These are phyloP conservation scores for Monilinia fructigena DNA, from an alignment of 2,329 filamentous ascomycete genomes.

Conservation along the genomic window DNA sequence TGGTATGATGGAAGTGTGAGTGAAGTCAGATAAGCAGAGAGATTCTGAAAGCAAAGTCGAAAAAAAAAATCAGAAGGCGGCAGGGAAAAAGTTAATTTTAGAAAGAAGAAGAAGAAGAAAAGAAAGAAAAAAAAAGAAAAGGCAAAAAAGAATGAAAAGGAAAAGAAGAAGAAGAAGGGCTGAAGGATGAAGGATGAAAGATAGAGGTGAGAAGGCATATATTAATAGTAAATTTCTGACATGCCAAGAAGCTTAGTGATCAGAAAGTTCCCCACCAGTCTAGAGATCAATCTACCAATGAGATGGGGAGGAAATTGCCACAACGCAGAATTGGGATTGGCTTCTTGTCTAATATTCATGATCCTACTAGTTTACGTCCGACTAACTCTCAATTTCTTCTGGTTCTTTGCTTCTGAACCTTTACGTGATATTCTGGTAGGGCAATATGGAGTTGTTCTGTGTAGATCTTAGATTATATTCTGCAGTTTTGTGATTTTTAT, in stretches of 20 bases:
- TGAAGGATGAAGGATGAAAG: background rate
- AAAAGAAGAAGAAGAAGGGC: background rate
- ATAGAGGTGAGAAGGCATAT: background rate
- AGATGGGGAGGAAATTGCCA: fast-evolving
- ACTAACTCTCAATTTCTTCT: background rate
- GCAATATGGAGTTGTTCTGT: background rate
- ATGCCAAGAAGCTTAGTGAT: background rate
- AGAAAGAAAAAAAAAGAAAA: background rate
- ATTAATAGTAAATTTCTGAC: background rate
- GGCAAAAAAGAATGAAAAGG: background rate
- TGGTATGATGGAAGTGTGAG: too few species aligned
- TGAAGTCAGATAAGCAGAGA: too few species aligned
- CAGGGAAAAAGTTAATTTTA: too few species aligned
- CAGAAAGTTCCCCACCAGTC: background rate
- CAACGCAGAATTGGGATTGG: background rate
- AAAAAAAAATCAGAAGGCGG: background rate
- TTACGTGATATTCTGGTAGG: background rate
- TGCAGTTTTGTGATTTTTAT: background rate
- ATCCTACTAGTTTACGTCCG: background rate
- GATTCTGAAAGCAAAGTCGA: too few species aligned
- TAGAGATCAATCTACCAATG: background rate
- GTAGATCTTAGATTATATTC: background rate
- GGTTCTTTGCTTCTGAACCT: background rate
- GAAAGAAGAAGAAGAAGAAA: background rate
- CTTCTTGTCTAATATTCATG: too few species aligned